Evolutionary conservation across 495 filamentous ascomycete genomes (phyloP), one percentile per base, ranked within the genome.

Genomic region (Hypoxylon crocopeplum): DNA sequence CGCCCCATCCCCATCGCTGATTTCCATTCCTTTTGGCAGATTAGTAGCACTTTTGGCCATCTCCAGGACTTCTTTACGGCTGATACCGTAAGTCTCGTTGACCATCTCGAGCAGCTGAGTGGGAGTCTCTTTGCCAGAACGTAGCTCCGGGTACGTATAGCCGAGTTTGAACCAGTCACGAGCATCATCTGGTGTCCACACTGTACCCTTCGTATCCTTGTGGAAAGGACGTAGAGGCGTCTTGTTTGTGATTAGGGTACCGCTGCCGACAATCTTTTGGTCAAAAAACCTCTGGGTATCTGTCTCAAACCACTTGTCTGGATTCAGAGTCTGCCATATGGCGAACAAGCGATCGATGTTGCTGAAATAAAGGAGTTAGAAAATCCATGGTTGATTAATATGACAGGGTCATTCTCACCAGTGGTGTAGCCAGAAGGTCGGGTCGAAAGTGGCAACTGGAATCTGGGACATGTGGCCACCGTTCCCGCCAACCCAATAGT

Each of bases 311-410:
- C 63, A 74, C 12, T 63, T 62, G 20, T 69, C 56, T 0, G 68
- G 70, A 33, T 73, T 68, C 2, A 75, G 45, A n/a, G 65, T 52
- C 63, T 77, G 70, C 70, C 72, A 79, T 4, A 79, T 16, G 2
- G 77, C 72, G 27, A 69, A 70, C 7, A 76, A 25, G 13, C 77
- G 74, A 56, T 79, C 77, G 29, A 77, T 68, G 41, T 78, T 78
- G 34, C 72, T 71, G 30, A 62, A 46, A 34, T 27, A 8, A 27
- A 8, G 24, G 8, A 27, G 8, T 27, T 27, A 27, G 24, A 3
- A 27, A 27, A 8, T 8, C 24, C 4, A 27, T 8, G 3, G 4
- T 27, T 8, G 24, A 4, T 27, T 4, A 3, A 27, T 27, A 3
- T 8, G 4, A 27, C 8, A 27, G 24, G 8, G 8, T 27, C 8